phyloP scores from a whole-genome alignment of 345 rosid species.

The Alliaria petiolata region DNA sequence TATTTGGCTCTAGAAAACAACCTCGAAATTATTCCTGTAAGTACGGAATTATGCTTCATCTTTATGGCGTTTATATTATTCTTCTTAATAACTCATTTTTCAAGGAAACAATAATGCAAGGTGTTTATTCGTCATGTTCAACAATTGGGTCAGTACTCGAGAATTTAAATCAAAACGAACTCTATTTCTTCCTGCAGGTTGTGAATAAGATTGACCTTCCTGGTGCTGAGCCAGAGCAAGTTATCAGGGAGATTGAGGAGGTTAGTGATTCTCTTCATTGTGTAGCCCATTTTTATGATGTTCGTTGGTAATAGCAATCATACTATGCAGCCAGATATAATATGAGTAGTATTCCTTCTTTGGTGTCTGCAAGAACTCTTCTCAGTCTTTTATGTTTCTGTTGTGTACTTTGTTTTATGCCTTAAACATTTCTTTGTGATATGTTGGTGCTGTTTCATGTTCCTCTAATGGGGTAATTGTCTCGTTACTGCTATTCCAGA shows the following conservation, averaged over 20 bases:
- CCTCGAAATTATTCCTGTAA: slow-evolving; percentile 94
- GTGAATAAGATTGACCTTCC: slow-evolving; percentile 98
- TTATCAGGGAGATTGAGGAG: slow-evolving; percentile 93
- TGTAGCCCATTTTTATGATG: slow-evolving; percentile 25
- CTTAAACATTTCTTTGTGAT: background rate
- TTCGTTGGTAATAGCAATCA: background rate
- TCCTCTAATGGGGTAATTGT: background rate
- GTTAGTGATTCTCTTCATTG: slow-evolving; percentile 49
- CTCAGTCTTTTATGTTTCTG: background rate
- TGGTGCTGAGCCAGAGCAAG: slow-evolving; percentile 88
- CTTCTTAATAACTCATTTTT: too few relatives aligned
- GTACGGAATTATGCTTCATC: slow-evolving; percentile 30
- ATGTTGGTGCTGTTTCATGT: background rate
- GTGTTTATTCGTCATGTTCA: background rate
- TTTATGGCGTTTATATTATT: background rate
- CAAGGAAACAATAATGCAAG: background rate
- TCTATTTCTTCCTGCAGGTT: slow-evolving; percentile 48
- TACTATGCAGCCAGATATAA: background rate
- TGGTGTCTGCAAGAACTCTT: slow-evolving; percentile 2
- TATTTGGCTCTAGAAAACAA: slow-evolving; percentile 94
- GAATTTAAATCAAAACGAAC: background rate
- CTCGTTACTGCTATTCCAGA: slow-evolving; percentile 17
- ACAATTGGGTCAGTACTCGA: background rate
- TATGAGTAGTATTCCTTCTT: background rate
- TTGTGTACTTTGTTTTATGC: background rate